Percentiles rank a stretch among this genome's conserved stretches.
Evolutionary conservation across 2,329 filamentous ascomycete species (phyloP).

Genomic region (Tothia fuscella): DNA sequence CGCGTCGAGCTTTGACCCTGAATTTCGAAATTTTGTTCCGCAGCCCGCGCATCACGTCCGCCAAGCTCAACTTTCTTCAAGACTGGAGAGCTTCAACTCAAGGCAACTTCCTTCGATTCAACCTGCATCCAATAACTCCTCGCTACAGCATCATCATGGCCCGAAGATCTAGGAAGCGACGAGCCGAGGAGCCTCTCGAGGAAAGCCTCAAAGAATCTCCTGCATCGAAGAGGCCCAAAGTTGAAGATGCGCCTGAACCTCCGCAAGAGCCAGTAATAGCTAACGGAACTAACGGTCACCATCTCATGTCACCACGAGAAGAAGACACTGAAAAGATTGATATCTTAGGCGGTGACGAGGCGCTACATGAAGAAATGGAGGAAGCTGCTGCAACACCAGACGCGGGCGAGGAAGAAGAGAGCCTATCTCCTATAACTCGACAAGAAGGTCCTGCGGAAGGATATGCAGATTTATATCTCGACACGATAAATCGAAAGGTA

Average conservation of each 20-base stretch:
- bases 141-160: too few species aligned
- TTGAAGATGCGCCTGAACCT: constrained; percentile 31
- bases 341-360: constrained; percentile 23
- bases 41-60: too few species aligned
- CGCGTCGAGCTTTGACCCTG: too few species aligned
- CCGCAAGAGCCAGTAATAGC: constrained; percentile 17
- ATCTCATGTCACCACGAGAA: constrained; percentile 18
- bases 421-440: constrained; percentile 38
- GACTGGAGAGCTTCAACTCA: too few species aligned
- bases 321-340: constrained; percentile 20
- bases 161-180: constrained; percentile 30
- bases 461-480: constrained; percentile 92
- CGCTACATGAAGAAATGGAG: constrained; percentile 26
- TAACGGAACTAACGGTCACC: constrained; percentile 19
- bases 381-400: constrained; percentile 22
- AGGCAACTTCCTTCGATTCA: too few species aligned
- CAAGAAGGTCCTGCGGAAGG: constrained; percentile 73
- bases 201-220: constrained; percentile 31
- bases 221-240: constrained; percentile 34
- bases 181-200: constrained; percentile 34
- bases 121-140: too few species aligned
- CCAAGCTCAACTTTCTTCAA: too few species aligned
- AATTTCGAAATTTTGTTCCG: too few species aligned
- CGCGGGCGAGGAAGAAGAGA: constrained; percentile 24
- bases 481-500: constrained; percentile 86